Conservation (phyloP, 257 asterid genomes). For the Anisodus acutangulus region DNA sequence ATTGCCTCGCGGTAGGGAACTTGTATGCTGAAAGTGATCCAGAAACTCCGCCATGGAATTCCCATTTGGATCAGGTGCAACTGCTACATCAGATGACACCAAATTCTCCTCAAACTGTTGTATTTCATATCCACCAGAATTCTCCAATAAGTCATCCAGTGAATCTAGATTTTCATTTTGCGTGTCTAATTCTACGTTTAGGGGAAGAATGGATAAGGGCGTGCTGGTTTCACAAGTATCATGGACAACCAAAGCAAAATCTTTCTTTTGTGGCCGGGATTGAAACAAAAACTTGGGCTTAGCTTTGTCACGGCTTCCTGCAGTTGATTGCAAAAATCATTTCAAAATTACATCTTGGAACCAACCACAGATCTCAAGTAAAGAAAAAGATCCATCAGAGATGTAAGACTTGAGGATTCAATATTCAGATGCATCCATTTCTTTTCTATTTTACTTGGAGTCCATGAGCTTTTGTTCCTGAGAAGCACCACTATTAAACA, state of each 20-base stretch:
- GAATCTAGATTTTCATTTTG: conserved; percentile 35
- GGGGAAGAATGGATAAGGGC: conserved; percentile 38
- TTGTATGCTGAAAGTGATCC: conserved; percentile 58
- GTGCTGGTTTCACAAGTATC: conserved; percentile 41
- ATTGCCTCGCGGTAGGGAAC: conserved; percentile 45
- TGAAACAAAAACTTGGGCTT: conserved; percentile 57
- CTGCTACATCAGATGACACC: conserved; percentile 45
- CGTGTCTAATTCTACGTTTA: conserved; percentile 42
- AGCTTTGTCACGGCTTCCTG: conserved; percentile 58
- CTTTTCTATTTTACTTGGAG: conserved; percentile 20
- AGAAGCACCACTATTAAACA: conserved; percentile 5
- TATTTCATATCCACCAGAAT: conserved; percentile 41
- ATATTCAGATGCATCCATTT: conserved; percentile 21
- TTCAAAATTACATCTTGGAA: conserved; percentile 10
- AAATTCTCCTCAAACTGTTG: conserved; percentile 38
- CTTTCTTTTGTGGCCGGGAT: conserved; percentile 47
- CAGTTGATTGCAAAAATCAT: conserved; percentile 19
- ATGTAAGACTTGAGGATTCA: conserved; percentile 9
- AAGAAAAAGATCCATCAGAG: background rate
- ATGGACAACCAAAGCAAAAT: conserved; percentile 40
- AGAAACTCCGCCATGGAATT: conserved; percentile 74
- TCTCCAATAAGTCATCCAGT: conserved; percentile 41
- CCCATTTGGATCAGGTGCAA: conserved; percentile 41
- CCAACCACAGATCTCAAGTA: conserved; percentile 19
- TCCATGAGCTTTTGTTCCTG: background rate